Base-by-base conservation (phyloP, 176 grass and related monocot species). In the Cymbopogon citratus region DNA sequence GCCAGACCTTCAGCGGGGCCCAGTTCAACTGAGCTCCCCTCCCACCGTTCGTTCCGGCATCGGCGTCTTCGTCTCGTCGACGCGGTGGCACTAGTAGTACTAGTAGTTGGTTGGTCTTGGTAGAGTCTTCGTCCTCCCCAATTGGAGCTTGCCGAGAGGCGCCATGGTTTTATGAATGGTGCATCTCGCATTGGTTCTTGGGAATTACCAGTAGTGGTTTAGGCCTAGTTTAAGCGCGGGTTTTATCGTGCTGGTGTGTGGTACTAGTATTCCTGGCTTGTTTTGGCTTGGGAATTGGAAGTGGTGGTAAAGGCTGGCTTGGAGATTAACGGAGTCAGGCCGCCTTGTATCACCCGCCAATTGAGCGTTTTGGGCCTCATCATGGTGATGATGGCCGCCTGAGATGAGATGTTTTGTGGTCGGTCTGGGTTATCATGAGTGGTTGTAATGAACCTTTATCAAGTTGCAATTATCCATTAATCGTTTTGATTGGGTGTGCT, bases 1-100 rank as follows among this genome's bases (percentile, higher is more conserved):
- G 94, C 29, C 94, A 93, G 75, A 91, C 94, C 38, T 97, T 97
- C 88, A 84, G 85, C 35, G 93, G 93, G 0, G 82, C 82, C 18
- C 93, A 95, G 81, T 95, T 95, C 81, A 71, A 28, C 44, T 95
- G 85, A 94, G 1, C 56, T 0, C 1, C 26, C 5, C 9, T 1
- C 9, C 1, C 18, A n/a, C 35, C 5, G 7, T 21, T 11, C 5
- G 16, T 5, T 2, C 10, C 46, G 16, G 16, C 19, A 28, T n/a
- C n/a, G n/a, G 24, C 66, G 14, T 18, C 24, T 19, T 3, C 5
- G 8, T 16, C 13, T 14, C 2, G 60, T 11, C 16, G 26, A 11
- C 25, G 31, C 23, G 16, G 23, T 2, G 3, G 45, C 12, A 35
- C 8, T 9, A 66, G 41, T 59, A 15, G 41, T 59, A 15, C 11